Evolutionary conservation across 352 stramenopile genomes (phyloP), one percentile per base, ranked within the genome.

Genomic region (Globisporangium nodosum): DNA sequence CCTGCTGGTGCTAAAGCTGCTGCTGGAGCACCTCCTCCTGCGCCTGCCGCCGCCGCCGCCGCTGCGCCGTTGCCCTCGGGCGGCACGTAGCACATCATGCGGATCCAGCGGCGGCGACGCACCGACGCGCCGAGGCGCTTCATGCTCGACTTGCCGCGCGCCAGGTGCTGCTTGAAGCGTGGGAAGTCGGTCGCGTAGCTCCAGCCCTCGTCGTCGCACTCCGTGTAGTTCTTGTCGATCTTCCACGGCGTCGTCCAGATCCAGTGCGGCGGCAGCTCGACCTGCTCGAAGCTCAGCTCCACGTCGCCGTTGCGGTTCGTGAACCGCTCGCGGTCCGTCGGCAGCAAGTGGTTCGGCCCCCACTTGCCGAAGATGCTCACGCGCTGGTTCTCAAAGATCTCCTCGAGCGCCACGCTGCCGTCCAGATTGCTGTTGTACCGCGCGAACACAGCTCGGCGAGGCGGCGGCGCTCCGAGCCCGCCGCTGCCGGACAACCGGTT

Each of bases 331-430:
- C 85, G 79, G 43, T 94, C 85, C 0, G 85, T 94, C 30, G 82
- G 85, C 21, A 92, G 69, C 56, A 94, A 61, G 48, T 94, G 83
- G 60, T 92, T 92, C 4, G 85, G 85, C 0, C 80, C 85, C 85
- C 85, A 94, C 50, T 94, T 94, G 35, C 82, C 82, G 71, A 94
- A 94, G 63, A 94, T 87, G 63, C 82, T 91, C 58, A 94, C 74
- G 16, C 85, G 85, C 64, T 94, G 85, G 63, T 94, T 94, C 64
- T 94, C 82, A 65, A 94, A 94, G 64, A 94, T 91, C 67, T 94
- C 84, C 62, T 94, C 84, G 20, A 94, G 68, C 9, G 74, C 84
- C 3, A 94, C 81, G 40, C 80, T 90, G 56, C 76, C 78, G 62
- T 90, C 76, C 11, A 88, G 53, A 3, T 77, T 87, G 52, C 78